Evolutionary conservation across 768 basidiomycete genomes (phyloP).

Genomic region (Mycena floridula): DNA sequence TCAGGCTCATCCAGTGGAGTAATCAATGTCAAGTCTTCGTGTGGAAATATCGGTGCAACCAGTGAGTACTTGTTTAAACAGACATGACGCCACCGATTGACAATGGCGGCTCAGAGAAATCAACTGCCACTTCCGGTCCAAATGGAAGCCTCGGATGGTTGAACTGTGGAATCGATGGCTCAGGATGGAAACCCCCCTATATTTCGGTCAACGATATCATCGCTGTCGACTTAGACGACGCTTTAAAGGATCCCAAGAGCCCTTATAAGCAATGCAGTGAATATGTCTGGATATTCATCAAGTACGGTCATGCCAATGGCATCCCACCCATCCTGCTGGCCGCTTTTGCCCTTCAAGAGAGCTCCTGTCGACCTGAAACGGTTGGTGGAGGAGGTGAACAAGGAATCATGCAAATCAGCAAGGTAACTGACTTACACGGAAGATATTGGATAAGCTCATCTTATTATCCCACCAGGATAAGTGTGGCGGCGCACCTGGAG

Average conservation of each 20-base stretch:
- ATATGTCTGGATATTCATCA: conserved; percentile 50
- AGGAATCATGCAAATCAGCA: conserved; percentile 84
- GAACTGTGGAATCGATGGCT: conserved; percentile 63
- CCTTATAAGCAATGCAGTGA: conserved; percentile 56
- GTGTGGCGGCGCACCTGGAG: conserved; percentile 46
- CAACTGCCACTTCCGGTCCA: conserved; percentile 49
- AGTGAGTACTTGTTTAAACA: conserved; percentile 25
- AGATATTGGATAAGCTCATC: too few species aligned
- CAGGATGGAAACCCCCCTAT: conserved; percentile 70
- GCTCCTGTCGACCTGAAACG: conserved; percentile 11
- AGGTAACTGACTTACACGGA: too few species aligned
- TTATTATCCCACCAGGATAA: too few species aligned
- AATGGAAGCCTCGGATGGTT: conserved; percentile 72
- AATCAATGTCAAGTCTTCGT: conserved; percentile 32
- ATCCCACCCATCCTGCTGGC: conserved; percentile 76
- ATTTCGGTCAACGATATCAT: conserved; percentile 48
- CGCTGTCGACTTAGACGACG: conserved; percentile 36
- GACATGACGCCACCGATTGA: conserved; percentile 1
- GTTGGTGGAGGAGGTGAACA: conserved; percentile 69
- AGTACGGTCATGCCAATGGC: conserved; percentile 41
- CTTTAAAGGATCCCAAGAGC: conserved; percentile 39
- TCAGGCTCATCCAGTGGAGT: conserved; percentile 13
- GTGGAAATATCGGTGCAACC: conserved; percentile 46
- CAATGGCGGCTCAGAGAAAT: conserved; percentile 30
- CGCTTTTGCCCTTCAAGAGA: conserved; percentile 87